phyloP scores from a whole-genome alignment of 2,329 filamentous ascomycete species.

The Graphilbum ipis-grandicollis region DNA sequence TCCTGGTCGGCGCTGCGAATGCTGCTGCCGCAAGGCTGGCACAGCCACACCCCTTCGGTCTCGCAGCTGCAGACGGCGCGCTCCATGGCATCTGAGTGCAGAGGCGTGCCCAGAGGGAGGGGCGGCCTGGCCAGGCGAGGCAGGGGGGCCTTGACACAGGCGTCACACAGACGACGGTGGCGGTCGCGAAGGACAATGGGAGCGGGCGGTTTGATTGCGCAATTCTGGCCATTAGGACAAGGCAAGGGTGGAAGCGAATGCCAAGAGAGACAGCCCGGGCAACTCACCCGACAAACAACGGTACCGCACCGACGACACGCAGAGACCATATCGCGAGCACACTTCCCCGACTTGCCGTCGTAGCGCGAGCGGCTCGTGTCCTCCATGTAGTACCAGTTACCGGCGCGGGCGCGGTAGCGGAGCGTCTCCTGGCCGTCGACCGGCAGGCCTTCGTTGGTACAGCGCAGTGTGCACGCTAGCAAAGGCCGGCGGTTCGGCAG shows the following conservation, averaged over 20 bases:
- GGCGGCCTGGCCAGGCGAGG: slow-evolving; percentile 29
- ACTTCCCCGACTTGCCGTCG: slow-evolving; percentile 55
- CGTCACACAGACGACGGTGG: slow-evolving; percentile 63
- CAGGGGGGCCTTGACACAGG: slow-evolving; percentile 58
- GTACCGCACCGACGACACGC: slow-evolving; percentile 63
- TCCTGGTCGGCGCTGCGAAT: slow-evolving; percentile 43
- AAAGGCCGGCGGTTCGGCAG: slow-evolving; percentile 63
- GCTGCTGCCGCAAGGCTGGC: slow-evolving; percentile 62
- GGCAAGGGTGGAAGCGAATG: not conserved
- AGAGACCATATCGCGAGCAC: slow-evolving; percentile 74
- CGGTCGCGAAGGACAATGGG: slow-evolving; percentile 49
- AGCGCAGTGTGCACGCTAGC: slow-evolving; percentile 59
- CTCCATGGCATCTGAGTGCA: slow-evolving; percentile 39
- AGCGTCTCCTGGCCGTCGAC: slow-evolving; percentile 37
- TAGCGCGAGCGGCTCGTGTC: slow-evolving; percentile 26
- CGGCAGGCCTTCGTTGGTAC: slow-evolving; percentile 49
- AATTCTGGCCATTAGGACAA: slow-evolving; percentile 48
- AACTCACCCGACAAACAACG: slow-evolving; percentile 64
- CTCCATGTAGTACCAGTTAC: slow-evolving; percentile 43
- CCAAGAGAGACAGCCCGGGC: not conserved
- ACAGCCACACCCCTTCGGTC: slow-evolving; percentile 58
- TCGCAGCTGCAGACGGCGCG: slow-evolving; percentile 34
- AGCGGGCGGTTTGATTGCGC: slow-evolving; percentile 67
- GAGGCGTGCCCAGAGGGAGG: slow-evolving; percentile 24
- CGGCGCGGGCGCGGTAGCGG: slow-evolving; percentile 38